Base-by-base conservation (phyloP, 176 grass and related monocot genomes). In the Oryza meridionalis region DNA sequence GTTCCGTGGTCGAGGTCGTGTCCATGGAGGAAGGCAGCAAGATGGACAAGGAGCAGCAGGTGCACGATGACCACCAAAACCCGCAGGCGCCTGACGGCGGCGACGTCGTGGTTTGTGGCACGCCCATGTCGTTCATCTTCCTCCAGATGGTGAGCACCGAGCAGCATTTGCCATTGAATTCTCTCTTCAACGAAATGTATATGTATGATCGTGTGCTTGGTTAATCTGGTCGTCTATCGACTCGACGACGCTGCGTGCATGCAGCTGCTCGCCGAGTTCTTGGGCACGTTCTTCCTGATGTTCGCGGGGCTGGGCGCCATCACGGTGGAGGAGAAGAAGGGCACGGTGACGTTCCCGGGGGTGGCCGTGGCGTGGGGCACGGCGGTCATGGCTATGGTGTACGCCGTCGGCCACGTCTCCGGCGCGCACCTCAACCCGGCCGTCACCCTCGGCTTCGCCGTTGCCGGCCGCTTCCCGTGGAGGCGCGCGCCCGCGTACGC, bases 371-470 rank as follows among this genome's bases (percentile, higher is more conserved):
- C 87, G 79, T 98, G 93, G 96, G 96, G 91, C 19, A 84, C 90
- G 58, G 72, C 59, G 17, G 93, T 94, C 37, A 98, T 92, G 93
- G 96, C 85, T 47, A 85, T 95, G 91, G 37, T 94, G 11, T 94
- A 98, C 83, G 85, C 96, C 17, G 83, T 94, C 5, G 96, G 93
- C 9, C 93, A 98, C 77, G 87, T 95, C 80, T 98, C 96, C 76
- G 91, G 96, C 21, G 93, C 93, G 5, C 96, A 98, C 88, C 74
- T 98, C 72, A 98, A 98, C 72, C 96, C 96, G 9, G 93, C 93
- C 26, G 96, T 98, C 64, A 87, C 83, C 72, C 46, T 98, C 67
- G 89, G 89, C 61, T 95, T 98, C 32, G 96, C 96, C 33, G 71
- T 90, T 24, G 77, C 85, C 14, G 22, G 81, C 45, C 85, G 89